Conservation (phyloP, 2,329 filamentous ascomycete species). For the Beauveria pseudobassiana region DNA sequence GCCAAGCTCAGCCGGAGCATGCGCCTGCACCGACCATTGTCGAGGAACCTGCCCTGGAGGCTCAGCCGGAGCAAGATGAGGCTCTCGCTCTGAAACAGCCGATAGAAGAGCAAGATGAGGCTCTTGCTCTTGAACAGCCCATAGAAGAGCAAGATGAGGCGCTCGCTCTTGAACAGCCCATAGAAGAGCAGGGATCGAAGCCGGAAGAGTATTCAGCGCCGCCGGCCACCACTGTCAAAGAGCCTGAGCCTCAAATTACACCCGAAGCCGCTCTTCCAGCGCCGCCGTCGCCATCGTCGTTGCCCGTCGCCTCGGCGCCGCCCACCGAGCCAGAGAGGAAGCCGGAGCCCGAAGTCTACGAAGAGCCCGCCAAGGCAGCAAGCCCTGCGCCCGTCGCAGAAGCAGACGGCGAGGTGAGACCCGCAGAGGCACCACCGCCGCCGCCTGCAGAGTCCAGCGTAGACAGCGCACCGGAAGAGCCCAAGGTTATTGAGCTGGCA, state of each 20-base stretch:
- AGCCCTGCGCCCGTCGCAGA: background rate
- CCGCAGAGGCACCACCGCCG: background rate
- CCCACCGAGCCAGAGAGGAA: background rate
- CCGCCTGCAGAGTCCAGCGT: slow-evolving; percentile 2
- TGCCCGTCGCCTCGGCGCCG: background rate
- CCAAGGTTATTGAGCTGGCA: background rate
- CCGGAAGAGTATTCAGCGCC: background rate
- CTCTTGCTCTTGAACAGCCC: background rate
- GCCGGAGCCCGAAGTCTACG: background rate
- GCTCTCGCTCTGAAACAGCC: background rate
- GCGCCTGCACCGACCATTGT: background rate
- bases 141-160: background rate
- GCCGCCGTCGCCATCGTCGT: background rate
- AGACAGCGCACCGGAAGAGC: slow-evolving; percentile 6
- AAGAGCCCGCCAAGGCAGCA: background rate
- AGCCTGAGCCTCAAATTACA: background rate
- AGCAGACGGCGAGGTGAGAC: background rate
- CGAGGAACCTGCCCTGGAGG: background rate
- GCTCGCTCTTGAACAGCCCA: no score
- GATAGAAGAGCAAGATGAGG: background rate
- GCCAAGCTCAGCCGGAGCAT: slow-evolving; percentile 13
- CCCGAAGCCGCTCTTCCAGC: background rate
- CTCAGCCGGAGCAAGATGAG: background rate
- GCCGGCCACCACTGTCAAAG: background rate
- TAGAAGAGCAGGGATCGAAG: background rate